Conservation (phyloP, 176 grass and related monocot genomes). For the Elaeis guineensis region DNA sequence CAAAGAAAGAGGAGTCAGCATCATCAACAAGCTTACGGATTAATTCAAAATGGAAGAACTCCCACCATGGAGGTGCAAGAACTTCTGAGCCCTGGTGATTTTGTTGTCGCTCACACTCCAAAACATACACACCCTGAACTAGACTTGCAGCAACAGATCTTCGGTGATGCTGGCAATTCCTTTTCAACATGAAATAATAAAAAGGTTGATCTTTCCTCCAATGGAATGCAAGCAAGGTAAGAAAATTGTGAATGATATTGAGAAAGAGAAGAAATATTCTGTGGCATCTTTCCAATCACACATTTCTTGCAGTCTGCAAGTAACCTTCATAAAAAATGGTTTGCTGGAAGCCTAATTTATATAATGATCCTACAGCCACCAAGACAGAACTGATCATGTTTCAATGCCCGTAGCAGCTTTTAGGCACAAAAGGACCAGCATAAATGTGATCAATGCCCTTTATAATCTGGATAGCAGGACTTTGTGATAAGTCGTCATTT, state of each 20-base stretch:
- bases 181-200: constrained; percentile 30
- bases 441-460: too few relatives aligned
- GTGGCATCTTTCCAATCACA: neutral
- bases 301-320: too few relatives aligned
- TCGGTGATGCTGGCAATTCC: constrained; percentile 49
- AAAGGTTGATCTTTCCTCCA: constrained; percentile 22
- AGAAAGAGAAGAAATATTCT: neutral
- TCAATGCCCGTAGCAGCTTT: too few relatives aligned
- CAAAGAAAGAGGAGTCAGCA: constrained; percentile 68
- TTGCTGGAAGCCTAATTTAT: too few relatives aligned
- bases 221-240: constrained; percentile 18
- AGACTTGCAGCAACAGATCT: constrained; percentile 79
- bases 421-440: too few relatives aligned
- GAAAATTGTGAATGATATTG: neutral
- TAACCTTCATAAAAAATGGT: too few relatives aligned
- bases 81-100: constrained; percentile 42
- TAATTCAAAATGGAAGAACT: constrained; percentile 76
- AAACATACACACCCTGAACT: constrained; percentile 85
- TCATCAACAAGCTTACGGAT: constrained; percentile 79
- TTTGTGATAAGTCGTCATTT: too few relatives aligned
- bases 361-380: too few relatives aligned
- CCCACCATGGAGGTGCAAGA: constrained; percentile 75
- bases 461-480: too few relatives aligned
- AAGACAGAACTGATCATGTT: too few relatives aligned
- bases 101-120: constrained; percentile 76